Evolutionary conservation across 225 moss, liverwort and hornwort genomes (phyloP).

Genomic region (Takakia lepidozioides): DNA sequence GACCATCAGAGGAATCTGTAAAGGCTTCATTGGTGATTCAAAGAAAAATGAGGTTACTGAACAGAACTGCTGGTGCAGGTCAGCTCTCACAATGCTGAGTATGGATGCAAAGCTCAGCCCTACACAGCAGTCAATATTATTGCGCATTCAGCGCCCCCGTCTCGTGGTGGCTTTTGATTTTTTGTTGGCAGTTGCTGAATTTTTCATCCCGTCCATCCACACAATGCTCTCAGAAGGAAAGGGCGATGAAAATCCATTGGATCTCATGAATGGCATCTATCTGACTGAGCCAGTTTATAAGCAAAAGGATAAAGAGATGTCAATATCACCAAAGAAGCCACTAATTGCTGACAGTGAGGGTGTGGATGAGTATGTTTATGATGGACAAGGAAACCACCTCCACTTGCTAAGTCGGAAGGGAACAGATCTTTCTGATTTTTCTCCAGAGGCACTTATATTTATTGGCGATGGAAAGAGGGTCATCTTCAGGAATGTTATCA

Average conservation of each 20-base stretch:
- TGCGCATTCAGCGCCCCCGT: slow-evolving; percentile 82
- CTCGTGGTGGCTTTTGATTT: slow-evolving; percentile 89
- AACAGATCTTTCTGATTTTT: slow-evolving; percentile 56
- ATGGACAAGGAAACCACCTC: slow-evolving; percentile 72
- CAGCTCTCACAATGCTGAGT: slow-evolving; percentile 77
- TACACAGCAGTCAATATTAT: slow-evolving; percentile 62
- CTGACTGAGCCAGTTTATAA: slow-evolving; percentile 44
- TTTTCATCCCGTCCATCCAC: slow-evolving; percentile 93
- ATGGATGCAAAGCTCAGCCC: slow-evolving; percentile 81
- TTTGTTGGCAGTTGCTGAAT: slow-evolving; percentile 85
- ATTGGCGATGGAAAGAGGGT: slow-evolving; percentile 75
- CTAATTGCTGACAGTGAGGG: slow-evolving; percentile 70
- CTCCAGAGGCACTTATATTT: slow-evolving; percentile 70
- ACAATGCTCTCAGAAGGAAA: slow-evolving; percentile 59
- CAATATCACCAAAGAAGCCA: slow-evolving; percentile 78
- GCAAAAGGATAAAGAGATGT: slow-evolving; percentile 55
- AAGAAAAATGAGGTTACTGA: too few relatives aligned
- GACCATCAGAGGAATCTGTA: too few relatives aligned
- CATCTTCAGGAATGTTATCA: slow-evolving; percentile 68
- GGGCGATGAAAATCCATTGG: slow-evolving; percentile 78
- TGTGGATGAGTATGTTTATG: slow-evolving; percentile 61
- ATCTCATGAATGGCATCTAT: slow-evolving; percentile 81
- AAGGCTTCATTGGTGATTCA: too few relatives aligned
- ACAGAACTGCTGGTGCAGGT: too few relatives aligned
- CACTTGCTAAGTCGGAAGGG: slow-evolving; percentile 64